Conservation (phyloP, 108 stramenopile genomes). For the Hondaea fermentalgiana region DNA sequence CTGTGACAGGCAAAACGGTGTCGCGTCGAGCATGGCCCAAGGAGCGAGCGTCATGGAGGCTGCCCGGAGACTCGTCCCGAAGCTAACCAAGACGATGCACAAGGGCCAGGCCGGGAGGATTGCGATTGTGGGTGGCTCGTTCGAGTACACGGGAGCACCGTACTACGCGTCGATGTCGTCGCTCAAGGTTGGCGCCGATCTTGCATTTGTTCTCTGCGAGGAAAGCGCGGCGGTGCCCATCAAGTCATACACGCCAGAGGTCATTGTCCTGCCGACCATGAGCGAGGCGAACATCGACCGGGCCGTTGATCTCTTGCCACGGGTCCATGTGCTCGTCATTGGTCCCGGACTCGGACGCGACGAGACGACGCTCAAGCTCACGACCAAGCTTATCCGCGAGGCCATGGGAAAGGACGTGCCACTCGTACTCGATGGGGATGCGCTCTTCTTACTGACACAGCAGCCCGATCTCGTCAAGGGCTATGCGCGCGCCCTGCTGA, state of each 20-base stretch:
- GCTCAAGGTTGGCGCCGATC: constrained; percentile 78
- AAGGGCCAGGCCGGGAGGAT: constrained; percentile 87
- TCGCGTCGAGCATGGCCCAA: too few relatives aligned
- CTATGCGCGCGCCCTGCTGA: constrained; percentile 61
- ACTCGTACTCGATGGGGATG: constrained; percentile 89
- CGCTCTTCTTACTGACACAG: constrained; percentile 67
- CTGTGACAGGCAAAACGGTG: too few relatives aligned
- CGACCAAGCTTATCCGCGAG: constrained; percentile 46
- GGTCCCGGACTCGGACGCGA: constrained; percentile 89
- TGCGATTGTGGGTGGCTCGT: constrained; percentile 82
- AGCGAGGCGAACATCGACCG: constrained; percentile 43
- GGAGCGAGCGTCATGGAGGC: neutral
- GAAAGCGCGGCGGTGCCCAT: constrained; percentile 78
- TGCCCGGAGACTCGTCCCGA: constrained; percentile 37
- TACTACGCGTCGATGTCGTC: constrained; percentile 86
- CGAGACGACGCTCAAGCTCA: constrained; percentile 54
- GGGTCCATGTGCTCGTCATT: constrained; percentile 70
- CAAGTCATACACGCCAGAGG: constrained; percentile 54
- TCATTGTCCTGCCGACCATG: constrained; percentile 19
- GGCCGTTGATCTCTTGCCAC: constrained; percentile 47
- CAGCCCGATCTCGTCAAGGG: constrained; percentile 23
- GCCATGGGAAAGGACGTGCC: constrained; percentile 52
- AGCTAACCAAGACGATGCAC: constrained; percentile 51
- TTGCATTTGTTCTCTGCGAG: constrained; percentile 83
- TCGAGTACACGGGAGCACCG: constrained; percentile 90